Percentiles rank a stretch among this genome's conserved stretches.
Conservation (phyloP, 2,329 filamentous ascomycete genomes). For the Colletotrichum lindemuthianum region DNA sequence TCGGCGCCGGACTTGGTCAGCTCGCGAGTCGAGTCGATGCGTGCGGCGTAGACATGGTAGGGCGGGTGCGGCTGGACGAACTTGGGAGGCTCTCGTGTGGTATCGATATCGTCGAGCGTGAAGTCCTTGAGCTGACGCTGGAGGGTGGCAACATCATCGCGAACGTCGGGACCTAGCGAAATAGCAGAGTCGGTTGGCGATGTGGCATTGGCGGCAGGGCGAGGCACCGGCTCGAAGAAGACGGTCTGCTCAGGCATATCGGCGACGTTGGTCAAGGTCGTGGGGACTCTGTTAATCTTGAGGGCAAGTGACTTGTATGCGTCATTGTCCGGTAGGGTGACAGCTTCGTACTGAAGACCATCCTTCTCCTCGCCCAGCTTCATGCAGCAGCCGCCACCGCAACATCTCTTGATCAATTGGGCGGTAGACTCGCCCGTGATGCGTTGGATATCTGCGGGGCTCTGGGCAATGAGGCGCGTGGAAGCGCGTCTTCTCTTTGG, state of each 20-base stretch:
- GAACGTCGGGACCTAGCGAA: constrained; percentile 52
- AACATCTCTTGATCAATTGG: constrained; percentile 70
- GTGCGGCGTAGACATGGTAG: constrained; percentile 91
- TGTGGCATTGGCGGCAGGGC: constrained; percentile 43
- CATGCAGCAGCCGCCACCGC: constrained; percentile 72
- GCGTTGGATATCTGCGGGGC: constrained; percentile 68
- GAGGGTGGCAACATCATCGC: constrained; percentile 41
- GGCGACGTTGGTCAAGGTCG: constrained; percentile 74
- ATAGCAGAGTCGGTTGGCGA: constrained; percentile 62
- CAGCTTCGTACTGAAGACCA: constrained; percentile 61
- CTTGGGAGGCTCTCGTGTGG: constrained; percentile 77
- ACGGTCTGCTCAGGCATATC: constrained; percentile 81
- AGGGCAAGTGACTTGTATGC: constrained; percentile 85
- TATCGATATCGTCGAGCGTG: constrained; percentile 60
- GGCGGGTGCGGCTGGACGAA: constrained; percentile 97
- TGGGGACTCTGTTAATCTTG: constrained; percentile 79
- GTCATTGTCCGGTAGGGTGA: constrained; percentile 78
- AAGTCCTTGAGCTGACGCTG: constrained; percentile 41
- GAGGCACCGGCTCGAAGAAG: constrained; percentile 70
- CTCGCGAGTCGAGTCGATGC: constrained; percentile 84
- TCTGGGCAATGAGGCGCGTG: constrained; percentile 73
- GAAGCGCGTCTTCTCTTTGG: constrained; percentile 69
- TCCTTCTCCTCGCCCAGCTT: constrained; percentile 55
- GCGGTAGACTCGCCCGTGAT: constrained; percentile 73
- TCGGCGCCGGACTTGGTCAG: constrained; percentile 89